Conservation (phyloP, 2,329 filamentous ascomycete genomes). For the Dactylella cylindrospora region DNA sequence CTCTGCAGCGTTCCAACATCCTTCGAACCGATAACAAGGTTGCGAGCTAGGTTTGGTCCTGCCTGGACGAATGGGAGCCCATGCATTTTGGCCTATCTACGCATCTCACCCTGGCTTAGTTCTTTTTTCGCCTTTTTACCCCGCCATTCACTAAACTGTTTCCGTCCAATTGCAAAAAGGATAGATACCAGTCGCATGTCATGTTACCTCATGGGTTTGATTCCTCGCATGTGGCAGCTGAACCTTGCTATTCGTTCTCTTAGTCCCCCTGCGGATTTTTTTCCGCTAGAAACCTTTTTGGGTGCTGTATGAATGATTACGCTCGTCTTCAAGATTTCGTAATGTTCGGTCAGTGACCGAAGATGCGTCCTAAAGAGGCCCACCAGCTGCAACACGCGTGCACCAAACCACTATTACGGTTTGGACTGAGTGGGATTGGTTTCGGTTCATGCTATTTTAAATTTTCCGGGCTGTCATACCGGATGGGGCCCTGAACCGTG, state of each 20-base stretch:
- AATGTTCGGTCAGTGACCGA: background rate
- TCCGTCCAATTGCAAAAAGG: constrained; percentile 21
- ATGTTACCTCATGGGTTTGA: constrained; percentile 34
- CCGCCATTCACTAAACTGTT: constrained; percentile 44
- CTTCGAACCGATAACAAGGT: constrained; percentile 36
- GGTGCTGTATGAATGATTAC: no score
- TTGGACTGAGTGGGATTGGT: no score
- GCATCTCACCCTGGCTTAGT: constrained; percentile 21
- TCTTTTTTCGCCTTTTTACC: constrained; percentile 42
- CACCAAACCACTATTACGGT: no score
- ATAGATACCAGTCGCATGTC: constrained; percentile 26
- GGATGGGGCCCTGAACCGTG: constrained; percentile 10
- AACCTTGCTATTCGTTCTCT: constrained; percentile 11
- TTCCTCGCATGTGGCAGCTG: constrained; percentile 22
- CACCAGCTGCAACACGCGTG: no score
- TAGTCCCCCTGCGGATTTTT: constrained; percentile 12
- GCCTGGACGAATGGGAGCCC: constrained; percentile 29
- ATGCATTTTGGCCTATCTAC: constrained; percentile 6
- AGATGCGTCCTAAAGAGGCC: background rate
- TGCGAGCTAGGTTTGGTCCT: constrained; percentile 26
- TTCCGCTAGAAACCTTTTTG: no score
- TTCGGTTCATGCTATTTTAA: constrained; percentile 26
- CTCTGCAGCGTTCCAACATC: constrained; percentile 11
- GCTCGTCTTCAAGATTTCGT: no score
- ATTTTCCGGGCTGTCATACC: constrained; percentile 29